Conservation (phyloP, 495 filamentous ascomycete species). For the Thozetella sp. region DNA sequence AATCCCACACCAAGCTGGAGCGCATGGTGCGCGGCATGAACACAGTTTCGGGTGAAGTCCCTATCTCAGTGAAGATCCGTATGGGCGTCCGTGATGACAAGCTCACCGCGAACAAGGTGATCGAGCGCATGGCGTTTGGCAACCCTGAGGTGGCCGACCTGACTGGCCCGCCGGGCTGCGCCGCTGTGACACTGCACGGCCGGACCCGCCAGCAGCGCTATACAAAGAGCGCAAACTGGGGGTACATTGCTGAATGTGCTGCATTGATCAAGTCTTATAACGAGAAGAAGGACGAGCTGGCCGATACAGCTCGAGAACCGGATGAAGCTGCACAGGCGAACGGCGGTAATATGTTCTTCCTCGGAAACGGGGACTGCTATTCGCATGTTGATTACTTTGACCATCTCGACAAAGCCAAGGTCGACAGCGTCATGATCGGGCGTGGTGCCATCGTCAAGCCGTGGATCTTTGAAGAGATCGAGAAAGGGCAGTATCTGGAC, state of each 20-base stretch:
- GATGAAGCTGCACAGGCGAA: conserved; percentile 66
- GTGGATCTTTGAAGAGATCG: conserved; percentile 97
- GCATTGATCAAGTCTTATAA: conserved; percentile 80
- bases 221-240: conserved; percentile 86
- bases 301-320: conserved; percentile 76
- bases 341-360: conserved; percentile 75
- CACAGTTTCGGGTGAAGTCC: conserved; percentile 80
- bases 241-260: conserved; percentile 87
- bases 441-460: conserved; percentile 94
- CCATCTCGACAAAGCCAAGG: conserved; percentile 73
- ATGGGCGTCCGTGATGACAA: conserved; percentile 83
- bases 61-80: conserved; percentile 91
- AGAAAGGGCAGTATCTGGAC: conserved; percentile 88
- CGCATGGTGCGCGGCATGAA: conserved; percentile 97
- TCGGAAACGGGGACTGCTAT: conserved; percentile 96
- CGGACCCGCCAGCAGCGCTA: conserved; percentile 93
- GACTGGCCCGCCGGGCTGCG: conserved; percentile 74
- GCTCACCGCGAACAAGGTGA: conserved; percentile 78
- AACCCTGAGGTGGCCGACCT: conserved; percentile 64
- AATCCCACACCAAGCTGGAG: conserved; percentile 78
- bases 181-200: conserved; percentile 92
- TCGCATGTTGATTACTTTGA: conserved; percentile 86
- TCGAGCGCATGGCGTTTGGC: conserved; percentile 81
- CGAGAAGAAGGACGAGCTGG: conserved; percentile 56
- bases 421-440: conserved; percentile 90